phyloP scores from a whole-genome alignment of 2,329 filamentous ascomycete species.

The Ceratocystis eucalypticola region DNA sequence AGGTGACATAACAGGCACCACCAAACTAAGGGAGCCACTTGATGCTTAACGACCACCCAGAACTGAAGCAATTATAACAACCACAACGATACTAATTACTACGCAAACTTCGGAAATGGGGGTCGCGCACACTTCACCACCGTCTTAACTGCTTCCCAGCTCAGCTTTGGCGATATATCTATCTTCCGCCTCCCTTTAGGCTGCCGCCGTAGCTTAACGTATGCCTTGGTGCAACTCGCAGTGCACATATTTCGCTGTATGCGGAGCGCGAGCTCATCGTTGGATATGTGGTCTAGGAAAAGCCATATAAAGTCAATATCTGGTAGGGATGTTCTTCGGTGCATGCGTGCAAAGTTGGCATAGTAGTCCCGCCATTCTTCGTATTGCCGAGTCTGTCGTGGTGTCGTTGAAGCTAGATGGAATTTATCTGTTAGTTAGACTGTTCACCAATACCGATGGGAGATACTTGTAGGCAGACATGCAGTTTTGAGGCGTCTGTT shows the following conservation, averaged over 20 bases:
- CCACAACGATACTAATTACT: background rate
- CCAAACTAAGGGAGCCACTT: background rate
- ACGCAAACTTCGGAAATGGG: slow-evolving; percentile 14
- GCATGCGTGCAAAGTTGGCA: slow-evolving; percentile 13
- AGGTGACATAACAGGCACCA: background rate
- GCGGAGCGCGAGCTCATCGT: slow-evolving; percentile 15
- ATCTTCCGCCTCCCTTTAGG: slow-evolving; percentile 15
- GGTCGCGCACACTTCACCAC: slow-evolving; percentile 15
- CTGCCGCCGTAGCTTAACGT: slow-evolving; percentile 12
- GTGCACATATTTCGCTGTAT: slow-evolving; percentile 18
- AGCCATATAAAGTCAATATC: slow-evolving; percentile 18
- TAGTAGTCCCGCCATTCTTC: slow-evolving; percentile 18
- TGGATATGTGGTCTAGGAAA: slow-evolving; percentile 18
- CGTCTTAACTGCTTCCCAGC: slow-evolving; percentile 16
- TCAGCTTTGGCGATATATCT: slow-evolving; percentile 13
- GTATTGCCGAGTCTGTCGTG: slow-evolving; percentile 13
- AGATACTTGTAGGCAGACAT: background rate
- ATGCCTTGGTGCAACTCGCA: slow-evolving; percentile 5
- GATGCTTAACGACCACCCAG: background rate
- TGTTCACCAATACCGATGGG: background rate
- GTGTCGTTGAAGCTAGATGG: background rate
- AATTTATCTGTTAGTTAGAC: background rate
- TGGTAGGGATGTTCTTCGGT: slow-evolving; percentile 15
- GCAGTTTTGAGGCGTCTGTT: background rate
- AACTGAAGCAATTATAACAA: background rate